Percentiles rank a stretch among this genome's conserved stretches.
phyloP scores from a whole-genome alignment of 140 eudicot genomes.

The Anethum foeniculum region DNA sequence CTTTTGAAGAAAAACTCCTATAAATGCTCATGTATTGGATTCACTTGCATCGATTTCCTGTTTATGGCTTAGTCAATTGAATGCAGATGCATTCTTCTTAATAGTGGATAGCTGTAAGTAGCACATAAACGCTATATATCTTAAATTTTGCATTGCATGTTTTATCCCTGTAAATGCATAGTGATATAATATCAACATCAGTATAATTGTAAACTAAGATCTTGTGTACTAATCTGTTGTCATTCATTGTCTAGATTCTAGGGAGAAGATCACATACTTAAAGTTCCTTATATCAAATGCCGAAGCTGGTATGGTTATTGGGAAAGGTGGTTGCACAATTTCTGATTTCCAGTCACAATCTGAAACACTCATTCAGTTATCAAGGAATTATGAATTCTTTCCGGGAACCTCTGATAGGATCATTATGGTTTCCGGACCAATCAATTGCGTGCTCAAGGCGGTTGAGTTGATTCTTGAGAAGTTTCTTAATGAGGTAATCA shows the following conservation, averaged over 20 bases:
- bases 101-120: background rate
- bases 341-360: constrained; percentile 80
- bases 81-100: background rate
- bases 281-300: constrained; percentile 92
- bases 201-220: background rate
- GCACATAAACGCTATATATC: background rate
- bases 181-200: background rate
- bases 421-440: constrained; percentile 77
- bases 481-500: constrained; percentile 63
- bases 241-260: constrained; percentile 34
- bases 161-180: background rate
- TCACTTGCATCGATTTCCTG: background rate
- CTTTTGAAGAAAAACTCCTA: background rate
- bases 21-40: background rate
- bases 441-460: constrained; percentile 70
- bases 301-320: constrained; percentile 92
- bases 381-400: constrained; percentile 79
- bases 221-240: background rate
- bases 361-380: constrained; percentile 81
- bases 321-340: constrained; percentile 83
- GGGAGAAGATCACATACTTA: constrained; percentile 57
- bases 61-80: background rate
- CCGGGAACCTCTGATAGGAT: constrained; percentile 93
- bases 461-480: constrained; percentile 72
- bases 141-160: background rate